Evolutionary conservation across 805 yeast genomes (phyloP).

Genomic region (Myxozyma monticola): DNA sequence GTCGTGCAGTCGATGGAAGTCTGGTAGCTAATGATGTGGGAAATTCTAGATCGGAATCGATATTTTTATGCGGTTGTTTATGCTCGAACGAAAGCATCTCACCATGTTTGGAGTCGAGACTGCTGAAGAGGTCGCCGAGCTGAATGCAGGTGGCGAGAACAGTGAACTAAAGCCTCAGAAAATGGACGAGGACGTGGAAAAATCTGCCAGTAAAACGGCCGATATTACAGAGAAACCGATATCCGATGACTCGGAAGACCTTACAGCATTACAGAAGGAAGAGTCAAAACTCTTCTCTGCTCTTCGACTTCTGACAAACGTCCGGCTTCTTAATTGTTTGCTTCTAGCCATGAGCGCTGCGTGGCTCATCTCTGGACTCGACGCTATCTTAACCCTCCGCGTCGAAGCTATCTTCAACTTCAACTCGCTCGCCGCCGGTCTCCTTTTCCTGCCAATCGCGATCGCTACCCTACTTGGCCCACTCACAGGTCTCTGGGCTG

Average conservation of each 20-base stretch:
- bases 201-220: too few relatives aligned
- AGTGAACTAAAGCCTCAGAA: too few relatives aligned
- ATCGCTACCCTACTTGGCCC: conserved; percentile 37
- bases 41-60: too few relatives aligned
- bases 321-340: conserved; percentile 31
- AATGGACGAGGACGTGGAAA: too few relatives aligned
- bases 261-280: too few relatives aligned
- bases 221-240: too few relatives aligned
- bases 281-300: neutral
- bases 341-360: conserved; percentile 35
- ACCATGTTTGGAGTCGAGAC: conserved; percentile 32
- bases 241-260: too few relatives aligned
- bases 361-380: conserved; percentile 39
- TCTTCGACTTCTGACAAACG: conserved; percentile 12
- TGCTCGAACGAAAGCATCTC: conserved; percentile 37
- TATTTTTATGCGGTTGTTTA: conserved; percentile 36
- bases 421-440: conserved; percentile 36
- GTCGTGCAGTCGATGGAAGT: too few relatives aligned
- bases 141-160: too few relatives aligned
- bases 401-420: conserved; percentile 36
- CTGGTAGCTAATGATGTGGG: too few relatives aligned
- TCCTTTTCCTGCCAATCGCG: conserved; percentile 39
- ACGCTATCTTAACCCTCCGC: conserved; percentile 39
- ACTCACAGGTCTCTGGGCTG: conserved; percentile 33
- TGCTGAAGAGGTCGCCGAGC: conserved; percentile 35